These are phyloP conservation scores for Corymbia citriodora DNA, from an alignment of 441 rosid species.

Conservation along the genomic window DNA sequence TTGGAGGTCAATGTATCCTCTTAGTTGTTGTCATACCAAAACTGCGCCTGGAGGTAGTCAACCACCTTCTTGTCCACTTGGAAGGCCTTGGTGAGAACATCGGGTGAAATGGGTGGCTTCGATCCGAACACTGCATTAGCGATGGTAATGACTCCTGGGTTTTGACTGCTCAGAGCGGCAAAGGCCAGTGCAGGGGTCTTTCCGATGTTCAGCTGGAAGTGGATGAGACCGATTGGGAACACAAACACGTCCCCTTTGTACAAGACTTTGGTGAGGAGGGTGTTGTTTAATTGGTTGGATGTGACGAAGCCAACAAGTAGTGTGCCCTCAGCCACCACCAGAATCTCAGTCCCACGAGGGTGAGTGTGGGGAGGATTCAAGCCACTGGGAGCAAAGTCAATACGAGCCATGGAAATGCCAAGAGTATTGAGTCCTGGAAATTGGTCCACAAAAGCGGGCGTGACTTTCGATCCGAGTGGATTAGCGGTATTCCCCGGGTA, in stretches of 20 bases:
- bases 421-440: neutral
- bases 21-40: neutral
- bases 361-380: neutral
- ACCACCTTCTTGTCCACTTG: neutral
- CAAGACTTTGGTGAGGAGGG: neutral
- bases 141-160: neutral
- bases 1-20: neutral
- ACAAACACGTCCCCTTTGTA: neutral
- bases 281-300: neutral
- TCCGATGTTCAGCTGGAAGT: neutral
- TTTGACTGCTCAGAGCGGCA: neutral
- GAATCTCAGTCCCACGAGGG: neutral
- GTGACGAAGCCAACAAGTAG: neutral
- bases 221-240: neutral
- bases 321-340: neutral
- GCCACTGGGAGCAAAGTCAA: neutral
- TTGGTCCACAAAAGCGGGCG: neutral
- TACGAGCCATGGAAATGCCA: neutral
- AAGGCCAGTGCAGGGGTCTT: neutral
- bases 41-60: neutral
- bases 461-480: neutral
- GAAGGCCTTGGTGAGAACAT: neutral
- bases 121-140: neutral
- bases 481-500: neutral
- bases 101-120: neutral